A percentile compares a stretch with the other conserved stretches of the same genome.
Evolutionary conservation across 73 alveolate genomes (phyloP).

Genomic region (Durusdinium trenchii): DNA sequence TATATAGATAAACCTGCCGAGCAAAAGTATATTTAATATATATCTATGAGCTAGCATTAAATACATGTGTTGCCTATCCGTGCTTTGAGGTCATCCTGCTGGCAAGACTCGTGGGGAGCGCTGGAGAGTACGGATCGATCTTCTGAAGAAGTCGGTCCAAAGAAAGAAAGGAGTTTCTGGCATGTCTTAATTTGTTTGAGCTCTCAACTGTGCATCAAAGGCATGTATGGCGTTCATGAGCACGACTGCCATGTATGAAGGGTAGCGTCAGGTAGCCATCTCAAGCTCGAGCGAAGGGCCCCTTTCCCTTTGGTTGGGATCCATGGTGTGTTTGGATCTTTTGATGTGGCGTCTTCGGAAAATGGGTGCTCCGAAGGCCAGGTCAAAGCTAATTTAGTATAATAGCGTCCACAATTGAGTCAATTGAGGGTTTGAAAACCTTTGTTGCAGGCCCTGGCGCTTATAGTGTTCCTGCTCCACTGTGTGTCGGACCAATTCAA

Average conservation of each 20-base stretch:
- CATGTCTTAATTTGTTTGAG: not conserved
- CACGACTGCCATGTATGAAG: no score
- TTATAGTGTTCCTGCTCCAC: not conserved
- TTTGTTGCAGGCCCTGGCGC: conserved; percentile 10
- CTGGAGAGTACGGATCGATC: conserved; percentile 1
- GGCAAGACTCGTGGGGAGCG: not conserved
- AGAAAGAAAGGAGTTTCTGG: not conserved
- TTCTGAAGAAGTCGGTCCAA: not conserved
- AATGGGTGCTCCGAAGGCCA: conserved; percentile 22
- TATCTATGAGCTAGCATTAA: not conserved
- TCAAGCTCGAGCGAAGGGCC: not conserved
- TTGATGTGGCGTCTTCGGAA: not conserved
- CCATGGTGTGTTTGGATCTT: not conserved
- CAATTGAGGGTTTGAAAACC: no score
- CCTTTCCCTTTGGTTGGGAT: not conserved
- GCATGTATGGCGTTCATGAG: not conserved
- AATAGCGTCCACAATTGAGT: no score
- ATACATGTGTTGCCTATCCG: not conserved
- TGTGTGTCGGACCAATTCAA: not conserved
- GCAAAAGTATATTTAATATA: not conserved
- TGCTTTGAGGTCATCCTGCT: not conserved
- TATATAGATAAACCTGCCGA: no score
- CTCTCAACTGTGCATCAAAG: not conserved
- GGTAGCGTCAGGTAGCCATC: no score
- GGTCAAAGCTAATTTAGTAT: not conserved